Conservation (phyloP, 2,329 filamentous ascomycete genomes). For the Cytospora leucostoma region DNA sequence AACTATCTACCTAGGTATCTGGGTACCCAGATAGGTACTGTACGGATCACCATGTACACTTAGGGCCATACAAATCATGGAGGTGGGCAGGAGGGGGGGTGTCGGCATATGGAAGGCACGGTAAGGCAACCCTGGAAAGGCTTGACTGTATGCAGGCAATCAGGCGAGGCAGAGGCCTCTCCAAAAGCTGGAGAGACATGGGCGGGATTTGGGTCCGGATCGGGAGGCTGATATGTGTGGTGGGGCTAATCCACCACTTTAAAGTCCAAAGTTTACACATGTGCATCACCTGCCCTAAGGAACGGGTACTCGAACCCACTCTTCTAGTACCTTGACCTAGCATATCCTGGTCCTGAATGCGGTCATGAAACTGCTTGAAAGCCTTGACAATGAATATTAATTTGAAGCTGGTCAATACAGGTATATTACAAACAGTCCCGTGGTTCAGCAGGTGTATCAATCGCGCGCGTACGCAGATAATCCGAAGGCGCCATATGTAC, state of each 20-base stretch:
- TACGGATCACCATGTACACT: neutral
- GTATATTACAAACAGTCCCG: too few species aligned
- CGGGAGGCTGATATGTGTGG: slow-evolving; percentile 21
- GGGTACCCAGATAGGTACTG: neutral
- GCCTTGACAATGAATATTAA: too few species aligned
- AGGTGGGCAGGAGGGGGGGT: neutral
- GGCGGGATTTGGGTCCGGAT: slow-evolving; percentile 9
- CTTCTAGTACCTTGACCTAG: neutral
- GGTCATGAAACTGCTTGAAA: too few species aligned
- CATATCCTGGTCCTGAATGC: too few species aligned
- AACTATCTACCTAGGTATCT: neutral
- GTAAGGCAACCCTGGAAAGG: neutral
- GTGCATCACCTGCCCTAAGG: neutral
- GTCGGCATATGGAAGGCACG: neutral
- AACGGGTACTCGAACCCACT: neutral
- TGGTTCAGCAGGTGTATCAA: too few species aligned
- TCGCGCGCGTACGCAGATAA: too few species aligned
- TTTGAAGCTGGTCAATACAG: too few species aligned
- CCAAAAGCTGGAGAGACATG: slow-evolving; percentile 12
- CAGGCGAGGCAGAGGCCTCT: neutral
- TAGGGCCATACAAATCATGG: too few species aligned
- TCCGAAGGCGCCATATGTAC: neutral
- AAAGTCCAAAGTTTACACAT: neutral
- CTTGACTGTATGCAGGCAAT: slow-evolving; percentile 6
- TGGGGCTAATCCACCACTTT: neutral